Evolutionary conservation across 1,284 basidiomycete species (phyloP).

Genomic region (Anthracocystis walkeri): DNA sequence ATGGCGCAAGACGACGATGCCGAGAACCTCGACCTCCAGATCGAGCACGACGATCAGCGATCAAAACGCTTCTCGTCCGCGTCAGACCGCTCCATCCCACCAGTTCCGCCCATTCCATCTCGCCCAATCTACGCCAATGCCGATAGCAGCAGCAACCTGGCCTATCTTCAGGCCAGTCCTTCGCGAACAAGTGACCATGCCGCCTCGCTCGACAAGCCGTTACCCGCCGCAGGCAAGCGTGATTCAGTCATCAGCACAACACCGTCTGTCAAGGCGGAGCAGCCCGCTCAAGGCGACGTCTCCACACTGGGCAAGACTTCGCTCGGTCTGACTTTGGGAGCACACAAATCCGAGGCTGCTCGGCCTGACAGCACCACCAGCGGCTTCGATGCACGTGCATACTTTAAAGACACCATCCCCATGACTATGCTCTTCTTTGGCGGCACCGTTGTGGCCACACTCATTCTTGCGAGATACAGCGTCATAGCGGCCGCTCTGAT

Average conservation of each 20-base stretch:
- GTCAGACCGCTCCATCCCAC: conserved; percentile 34
- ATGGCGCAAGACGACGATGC: conserved; percentile 5
- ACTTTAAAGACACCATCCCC: conserved; percentile 47
- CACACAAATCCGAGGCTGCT: conserved; percentile 10
- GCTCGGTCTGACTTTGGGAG: conserved; percentile 30
- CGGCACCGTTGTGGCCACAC: conserved; percentile 40
- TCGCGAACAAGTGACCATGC: neutral
- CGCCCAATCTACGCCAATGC: conserved; percentile 4
- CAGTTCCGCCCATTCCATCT: conserved; percentile 37
- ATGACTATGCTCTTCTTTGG: conserved; percentile 53
- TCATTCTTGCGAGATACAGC: conserved; percentile 42
- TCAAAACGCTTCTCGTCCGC: conserved; percentile 33
- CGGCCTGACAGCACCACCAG: neutral
- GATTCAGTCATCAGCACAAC: conserved; percentile 16
- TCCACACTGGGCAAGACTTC: conserved; percentile 20
- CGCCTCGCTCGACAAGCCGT: neutral
- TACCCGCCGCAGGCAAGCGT: conserved; percentile 6
- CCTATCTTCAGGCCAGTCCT: conserved; percentile 19
- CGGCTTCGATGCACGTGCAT: conserved; percentile 16
- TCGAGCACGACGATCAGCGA: conserved; percentile 13
- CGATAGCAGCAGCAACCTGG: neutral
- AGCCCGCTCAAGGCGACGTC: conserved; percentile 13
- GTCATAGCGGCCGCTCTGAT: conserved; percentile 30
- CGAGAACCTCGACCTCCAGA: conserved; percentile 7
- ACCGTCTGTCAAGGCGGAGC: conserved; percentile 11